Base-by-base conservation (phyloP, 345 rosid genomes). In the Eucalyptus albens region DNA sequence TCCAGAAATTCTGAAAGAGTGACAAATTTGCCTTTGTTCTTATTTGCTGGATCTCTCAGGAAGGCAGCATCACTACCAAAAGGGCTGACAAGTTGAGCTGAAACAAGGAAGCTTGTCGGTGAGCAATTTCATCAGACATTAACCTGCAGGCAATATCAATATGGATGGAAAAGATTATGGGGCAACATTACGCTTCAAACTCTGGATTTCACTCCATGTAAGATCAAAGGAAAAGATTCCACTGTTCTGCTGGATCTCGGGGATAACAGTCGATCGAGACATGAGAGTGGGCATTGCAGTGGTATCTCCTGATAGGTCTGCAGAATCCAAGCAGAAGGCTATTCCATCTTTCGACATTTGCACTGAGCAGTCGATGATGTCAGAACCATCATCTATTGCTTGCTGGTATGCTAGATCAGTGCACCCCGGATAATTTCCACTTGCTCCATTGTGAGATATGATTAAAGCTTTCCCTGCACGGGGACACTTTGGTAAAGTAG, bases 151-250 rank as follows among this genome's bases (percentile, higher is more conserved):
- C 15, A 37, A 77, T 72, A 37, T 72, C 29, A 77, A 21, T 77
- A 40, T 77, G 24, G 16, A 40, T 77, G 29, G 45, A n/a, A 31
- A 89, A 45, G 87, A 42, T 59, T 62, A 49, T 27, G 21, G 81
- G 55, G 89, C 87, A 49, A n/a, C 87, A 90, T 91, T 93, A 97
- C 99, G 96, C 90, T 96, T 94, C 88, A 96, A 90, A 91, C 94
- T 94, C 91, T 97, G 96, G 87, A 97, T 96, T 91, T 97, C 99
- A 11, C 90, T 92, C 99, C 99, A 97, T 4, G 97, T 91, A 56
- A 97, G 97, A 90, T 97, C 99, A 87, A 97, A 97, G 21, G 99
- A 95, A 91, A 96, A 97, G 88, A 97, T 91, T 65, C 98, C 99
- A 4, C 92, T 92, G 22, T 88, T 50, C 29, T 90, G 60, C 89